These are phyloP conservation scores for Aspergillus sclerotioniger DNA, from an alignment of 495 filamentous ascomycete genomes.

Conservation along the genomic window DNA sequence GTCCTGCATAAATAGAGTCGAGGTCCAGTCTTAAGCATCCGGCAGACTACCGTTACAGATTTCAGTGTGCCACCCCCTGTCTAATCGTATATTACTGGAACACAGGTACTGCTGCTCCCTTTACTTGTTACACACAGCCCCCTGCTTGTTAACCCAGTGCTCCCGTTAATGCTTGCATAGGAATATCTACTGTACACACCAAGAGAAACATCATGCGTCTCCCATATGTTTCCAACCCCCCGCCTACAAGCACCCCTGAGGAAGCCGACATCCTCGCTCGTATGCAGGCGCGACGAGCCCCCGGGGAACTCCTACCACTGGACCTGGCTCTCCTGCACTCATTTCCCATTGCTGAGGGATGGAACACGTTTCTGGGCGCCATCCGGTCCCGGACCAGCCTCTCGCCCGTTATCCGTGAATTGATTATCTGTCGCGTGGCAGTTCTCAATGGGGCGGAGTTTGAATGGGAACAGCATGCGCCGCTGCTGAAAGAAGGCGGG, in stretches of 20 bases:
- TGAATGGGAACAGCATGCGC: constrained; percentile 77
- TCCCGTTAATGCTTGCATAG: not conserved
- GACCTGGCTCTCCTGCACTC: constrained; percentile 75
- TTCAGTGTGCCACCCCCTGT: too few species aligned
- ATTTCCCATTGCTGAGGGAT: constrained; percentile 70
- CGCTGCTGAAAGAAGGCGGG: constrained; percentile 53
- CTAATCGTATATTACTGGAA: too few species aligned
- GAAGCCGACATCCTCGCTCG: constrained; percentile 57
- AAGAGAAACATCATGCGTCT: constrained; percentile 60
- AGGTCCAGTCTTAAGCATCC: not conserved
- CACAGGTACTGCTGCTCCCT: not conserved
- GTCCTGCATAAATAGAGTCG: not conserved
- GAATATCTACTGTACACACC: not conserved
- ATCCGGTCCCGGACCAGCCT: constrained; percentile 66
- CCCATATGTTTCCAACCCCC: constrained; percentile 62
- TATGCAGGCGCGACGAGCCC: constrained; percentile 60
- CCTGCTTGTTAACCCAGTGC: too few species aligned
- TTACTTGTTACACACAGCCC: too few species aligned
- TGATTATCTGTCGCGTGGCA: constrained; percentile 73
- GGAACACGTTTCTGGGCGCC: constrained; percentile 76
- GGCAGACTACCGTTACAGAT: not conserved
- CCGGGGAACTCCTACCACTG: constrained; percentile 63
- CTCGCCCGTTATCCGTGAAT: constrained; percentile 59
- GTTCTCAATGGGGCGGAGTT: constrained; percentile 71
- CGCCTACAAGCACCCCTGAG: constrained; percentile 42